These are phyloP conservation scores for Leccinellum luteum DNA, from an alignment of 768 basidiomycete genomes.

Conservation along the genomic window DNA sequence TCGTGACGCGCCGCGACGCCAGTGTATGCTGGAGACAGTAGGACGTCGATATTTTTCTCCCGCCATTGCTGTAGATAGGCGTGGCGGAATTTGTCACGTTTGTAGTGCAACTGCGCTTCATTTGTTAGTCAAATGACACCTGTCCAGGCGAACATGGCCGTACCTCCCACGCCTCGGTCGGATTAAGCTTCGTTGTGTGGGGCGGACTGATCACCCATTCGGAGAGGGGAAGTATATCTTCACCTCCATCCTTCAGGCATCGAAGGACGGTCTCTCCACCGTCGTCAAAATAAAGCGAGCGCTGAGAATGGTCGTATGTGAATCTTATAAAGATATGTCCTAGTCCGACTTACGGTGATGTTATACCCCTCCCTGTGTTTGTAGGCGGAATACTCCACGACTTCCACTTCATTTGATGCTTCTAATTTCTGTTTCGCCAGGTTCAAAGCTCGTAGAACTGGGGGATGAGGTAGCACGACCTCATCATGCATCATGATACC, in stretches of 20 bases:
- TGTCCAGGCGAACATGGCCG: neutral
- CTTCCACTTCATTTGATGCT: constrained; percentile 32
- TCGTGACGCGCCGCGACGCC: constrained; percentile 39
- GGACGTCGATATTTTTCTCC: constrained; percentile 36
- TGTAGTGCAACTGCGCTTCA: constrained; percentile 22
- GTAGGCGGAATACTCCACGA: constrained; percentile 36
- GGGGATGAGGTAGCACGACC: constrained; percentile 40
- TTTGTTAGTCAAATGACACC: neutral
- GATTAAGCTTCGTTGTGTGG: constrained; percentile 23
- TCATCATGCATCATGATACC: constrained; percentile 35
- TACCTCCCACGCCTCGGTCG: constrained; percentile 32
- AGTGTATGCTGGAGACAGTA: constrained; percentile 37
- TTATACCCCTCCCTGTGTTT: constrained; percentile 34
- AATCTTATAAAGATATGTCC: neutral
- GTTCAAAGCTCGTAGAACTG: constrained; percentile 40
- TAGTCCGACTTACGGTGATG: constrained; percentile 27
- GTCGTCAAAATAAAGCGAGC: constrained; percentile 38
- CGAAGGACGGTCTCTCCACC: constrained; percentile 31
- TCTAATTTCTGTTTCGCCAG: constrained; percentile 35
- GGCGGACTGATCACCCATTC: constrained; percentile 36
- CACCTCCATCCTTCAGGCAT: constrained; percentile 29
- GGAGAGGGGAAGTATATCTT: constrained; percentile 34
- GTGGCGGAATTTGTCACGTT: constrained; percentile 35
- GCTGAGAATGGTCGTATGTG: constrained; percentile 18
- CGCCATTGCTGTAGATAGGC: constrained; percentile 38